These are phyloP conservation scores for Coemansia sp. DNA, from an alignment of 192 early-diverging fungal genomes.

Conservation along the genomic window DNA sequence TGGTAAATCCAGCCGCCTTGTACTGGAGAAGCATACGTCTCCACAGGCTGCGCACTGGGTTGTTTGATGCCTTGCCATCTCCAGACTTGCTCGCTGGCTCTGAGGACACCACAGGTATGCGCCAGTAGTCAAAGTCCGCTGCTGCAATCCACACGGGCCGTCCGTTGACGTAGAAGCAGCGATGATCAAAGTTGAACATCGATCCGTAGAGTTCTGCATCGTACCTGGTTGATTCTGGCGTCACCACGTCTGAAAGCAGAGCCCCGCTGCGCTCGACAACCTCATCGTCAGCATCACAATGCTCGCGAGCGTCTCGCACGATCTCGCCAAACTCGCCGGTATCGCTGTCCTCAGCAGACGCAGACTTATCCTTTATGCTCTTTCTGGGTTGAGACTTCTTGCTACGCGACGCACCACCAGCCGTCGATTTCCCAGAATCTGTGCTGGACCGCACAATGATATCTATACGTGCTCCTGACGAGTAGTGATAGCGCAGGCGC, in stretches of 20 bases:
- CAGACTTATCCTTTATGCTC: conserved; percentile 6
- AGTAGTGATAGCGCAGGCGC: conserved; percentile 53
- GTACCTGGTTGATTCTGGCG: conserved; percentile 38
- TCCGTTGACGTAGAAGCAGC: conserved; percentile 69
- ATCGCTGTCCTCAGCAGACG: conserved; percentile 13
- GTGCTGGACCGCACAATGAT: conserved; percentile 20
- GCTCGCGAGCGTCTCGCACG: conserved; percentile 31
- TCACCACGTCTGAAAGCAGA: conserved; percentile 36
- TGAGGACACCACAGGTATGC: conserved; percentile 60
- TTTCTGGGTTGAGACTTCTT: neutral
- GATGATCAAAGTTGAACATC: conserved; percentile 58
- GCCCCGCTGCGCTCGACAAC: conserved; percentile 37
- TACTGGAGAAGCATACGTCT: conserved; percentile 65
- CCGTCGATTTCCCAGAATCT: neutral
- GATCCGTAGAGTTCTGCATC: conserved; percentile 41
- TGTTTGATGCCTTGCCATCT: conserved; percentile 3
- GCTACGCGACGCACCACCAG: neutral
- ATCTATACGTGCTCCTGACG: conserved; percentile 39
- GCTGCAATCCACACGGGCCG: conserved; percentile 64
- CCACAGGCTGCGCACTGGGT: conserved; percentile 55
- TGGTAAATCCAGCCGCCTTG: conserved; percentile 71
- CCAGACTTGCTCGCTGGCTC: neutral
- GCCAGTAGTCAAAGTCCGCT: conserved; percentile 90
- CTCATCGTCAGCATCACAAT: conserved; percentile 41
- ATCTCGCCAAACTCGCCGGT: conserved; percentile 39